These are phyloP conservation scores for Soucietia sequanensis DNA, from an alignment of 805 yeast genomes.

Conservation along the genomic window DNA sequence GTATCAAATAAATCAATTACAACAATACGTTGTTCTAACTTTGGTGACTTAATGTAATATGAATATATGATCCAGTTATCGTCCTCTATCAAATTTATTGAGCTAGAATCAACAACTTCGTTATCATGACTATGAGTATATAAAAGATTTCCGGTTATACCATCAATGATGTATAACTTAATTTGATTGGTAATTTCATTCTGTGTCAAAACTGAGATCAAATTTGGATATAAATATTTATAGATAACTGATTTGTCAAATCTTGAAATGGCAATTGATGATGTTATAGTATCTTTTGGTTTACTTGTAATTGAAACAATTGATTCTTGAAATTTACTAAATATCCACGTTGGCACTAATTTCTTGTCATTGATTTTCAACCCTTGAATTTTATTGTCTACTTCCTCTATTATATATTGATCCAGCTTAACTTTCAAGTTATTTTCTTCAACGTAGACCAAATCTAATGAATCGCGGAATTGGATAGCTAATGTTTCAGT, in stretches of 20 bases:
- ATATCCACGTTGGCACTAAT: slow-evolving; percentile 30
- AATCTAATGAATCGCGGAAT: neutral
- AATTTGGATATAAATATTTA: slow-evolving; percentile 77
- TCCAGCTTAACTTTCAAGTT: slow-evolving; percentile 1
- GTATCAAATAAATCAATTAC: slow-evolving; percentile 83
- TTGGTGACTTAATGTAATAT: slow-evolving; percentile 50
- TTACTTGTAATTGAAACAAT: slow-evolving; percentile 17
- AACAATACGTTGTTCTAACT: slow-evolving; percentile 53
- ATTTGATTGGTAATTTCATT: slow-evolving; percentile 24
- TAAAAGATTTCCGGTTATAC: slow-evolving; percentile 65
- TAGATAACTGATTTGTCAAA: slow-evolving; percentile 74
- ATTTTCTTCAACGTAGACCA: neutral
- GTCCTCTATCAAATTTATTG: slow-evolving; percentile 59
- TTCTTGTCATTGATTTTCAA: slow-evolving; percentile 14
- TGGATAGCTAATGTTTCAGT: slow-evolving; percentile 1
- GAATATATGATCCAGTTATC: slow-evolving; percentile 84
- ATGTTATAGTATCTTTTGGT: slow-evolving; percentile 20
- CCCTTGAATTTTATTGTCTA: slow-evolving; percentile 15
- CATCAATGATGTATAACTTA: slow-evolving; percentile 58
- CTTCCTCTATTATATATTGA: slow-evolving; percentile 13
- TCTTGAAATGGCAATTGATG: slow-evolving; percentile 66
- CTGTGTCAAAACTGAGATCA: slow-evolving; percentile 48
- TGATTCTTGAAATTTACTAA: slow-evolving; percentile 14
- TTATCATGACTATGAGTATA: slow-evolving; percentile 42
- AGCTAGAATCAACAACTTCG: slow-evolving; percentile 35